phyloP scores from a whole-genome alignment of 2,329 filamentous ascomycete genomes.

The Pseudonectria buxi region DNA sequence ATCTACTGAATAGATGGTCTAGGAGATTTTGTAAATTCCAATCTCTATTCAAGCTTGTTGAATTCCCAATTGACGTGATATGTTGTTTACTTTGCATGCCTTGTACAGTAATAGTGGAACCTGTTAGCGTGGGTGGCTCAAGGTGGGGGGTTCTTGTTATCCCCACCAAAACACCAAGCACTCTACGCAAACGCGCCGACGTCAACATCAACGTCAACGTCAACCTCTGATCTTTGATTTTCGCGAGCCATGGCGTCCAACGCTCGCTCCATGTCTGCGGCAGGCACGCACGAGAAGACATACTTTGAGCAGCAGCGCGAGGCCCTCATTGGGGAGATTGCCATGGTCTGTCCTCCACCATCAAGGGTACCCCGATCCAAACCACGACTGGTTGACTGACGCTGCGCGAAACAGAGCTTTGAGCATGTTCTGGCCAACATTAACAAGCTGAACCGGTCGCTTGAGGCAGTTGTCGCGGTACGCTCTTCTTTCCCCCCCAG shows the following conservation, averaged over 20 bases:
- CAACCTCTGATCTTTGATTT: no score
- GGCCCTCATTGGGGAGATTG: slow-evolving; percentile 64
- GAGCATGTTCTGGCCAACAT: slow-evolving; percentile 93
- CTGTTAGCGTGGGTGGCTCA: no score
- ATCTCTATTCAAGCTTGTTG: no score
- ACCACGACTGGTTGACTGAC: background rate
- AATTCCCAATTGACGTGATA: no score
- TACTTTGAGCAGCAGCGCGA: slow-evolving; percentile 75
- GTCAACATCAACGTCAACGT: background rate
- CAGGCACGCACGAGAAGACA: slow-evolving; percentile 38
- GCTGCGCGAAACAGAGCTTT: slow-evolving; percentile 47
- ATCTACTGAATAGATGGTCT: no score
- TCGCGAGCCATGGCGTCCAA: slow-evolving; percentile 26
- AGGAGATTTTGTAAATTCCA: no score
- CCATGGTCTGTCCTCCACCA: slow-evolving; percentile 44
- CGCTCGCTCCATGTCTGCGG: slow-evolving; percentile 20
- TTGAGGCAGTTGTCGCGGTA: slow-evolving; percentile 87
- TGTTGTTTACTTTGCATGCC: no score
- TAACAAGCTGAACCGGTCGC: slow-evolving; percentile 85
- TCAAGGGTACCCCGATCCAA: background rate
- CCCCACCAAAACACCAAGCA: no score
- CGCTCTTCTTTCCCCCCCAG: slow-evolving; percentile 24
- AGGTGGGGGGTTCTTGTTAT: no score
- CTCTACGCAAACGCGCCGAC: no score
- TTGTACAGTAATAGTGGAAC: no score